A percentile compares a stretch with the other conserved stretches of the same genome.
Conservation (phyloP, 2,329 filamentous ascomycete genomes). For the Fusarium dlaminii region DNA sequence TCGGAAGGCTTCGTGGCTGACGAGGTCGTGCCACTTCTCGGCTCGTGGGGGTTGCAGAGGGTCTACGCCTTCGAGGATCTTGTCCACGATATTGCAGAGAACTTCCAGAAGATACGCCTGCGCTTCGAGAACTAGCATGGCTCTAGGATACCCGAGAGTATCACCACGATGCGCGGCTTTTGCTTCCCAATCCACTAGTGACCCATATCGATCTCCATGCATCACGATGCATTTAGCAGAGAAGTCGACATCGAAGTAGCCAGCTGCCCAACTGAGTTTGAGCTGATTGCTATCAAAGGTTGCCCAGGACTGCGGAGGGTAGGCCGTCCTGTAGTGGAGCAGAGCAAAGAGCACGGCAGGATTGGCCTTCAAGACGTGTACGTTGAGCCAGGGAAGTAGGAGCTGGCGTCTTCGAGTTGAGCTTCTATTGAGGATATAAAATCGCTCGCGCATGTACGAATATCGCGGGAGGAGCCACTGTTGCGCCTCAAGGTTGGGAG, state of each 20-base stretch:
- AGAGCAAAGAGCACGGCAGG: fast-evolving
- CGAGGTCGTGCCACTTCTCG: not conserved
- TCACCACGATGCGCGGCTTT: fast-evolving
- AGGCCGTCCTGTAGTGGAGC: fast-evolving
- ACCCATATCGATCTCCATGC: fast-evolving
- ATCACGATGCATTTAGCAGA: not conserved
- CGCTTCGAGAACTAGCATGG: fast-evolving
- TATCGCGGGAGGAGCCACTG: fast-evolving
- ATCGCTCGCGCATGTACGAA: fast-evolving
- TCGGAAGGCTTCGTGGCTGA: not conserved
- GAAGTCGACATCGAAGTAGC: fast-evolving
- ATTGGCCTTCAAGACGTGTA: fast-evolving
- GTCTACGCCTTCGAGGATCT: not conserved
- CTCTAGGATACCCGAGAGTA: not conserved
- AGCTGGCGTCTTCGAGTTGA: fast-evolving
- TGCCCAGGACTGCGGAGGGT: not conserved
- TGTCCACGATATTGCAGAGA: not conserved
- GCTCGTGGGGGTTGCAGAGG: fast-evolving
- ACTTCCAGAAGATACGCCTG: fast-evolving
- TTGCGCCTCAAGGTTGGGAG: fast-evolving
- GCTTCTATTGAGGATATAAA: fast-evolving
- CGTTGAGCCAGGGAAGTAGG: not conserved
- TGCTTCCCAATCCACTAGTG: not conserved
- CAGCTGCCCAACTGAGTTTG: fast-evolving
- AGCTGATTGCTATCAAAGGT: fast-evolving